phyloP scores from a whole-genome alignment of 345 rosid genomes.

The Dovyalis caffra region DNA sequence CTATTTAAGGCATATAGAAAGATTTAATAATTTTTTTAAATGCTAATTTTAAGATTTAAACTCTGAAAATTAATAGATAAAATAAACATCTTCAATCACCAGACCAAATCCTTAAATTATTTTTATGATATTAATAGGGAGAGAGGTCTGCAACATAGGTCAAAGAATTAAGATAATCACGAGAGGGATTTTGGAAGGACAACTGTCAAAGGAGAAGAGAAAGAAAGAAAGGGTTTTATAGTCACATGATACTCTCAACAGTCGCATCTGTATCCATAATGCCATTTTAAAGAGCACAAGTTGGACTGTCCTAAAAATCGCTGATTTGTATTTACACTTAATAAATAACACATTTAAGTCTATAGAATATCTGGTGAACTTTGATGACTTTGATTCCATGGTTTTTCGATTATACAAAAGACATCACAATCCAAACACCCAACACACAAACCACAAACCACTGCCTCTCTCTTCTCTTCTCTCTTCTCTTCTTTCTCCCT shows the following conservation, averaged over 20 bases:
- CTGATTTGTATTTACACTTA: slow-evolving; percentile 5
- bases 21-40: too few relatives aligned
- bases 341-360: slow-evolving; percentile 2
- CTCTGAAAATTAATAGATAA: not conserved
- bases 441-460: slow-evolving; percentile 1
- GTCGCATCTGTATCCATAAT: slow-evolving; percentile 36
- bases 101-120: too few relatives aligned
- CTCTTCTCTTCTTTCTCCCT: slow-evolving; percentile 1
- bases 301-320: slow-evolving; percentile 7
- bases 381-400: slow-evolving; percentile 34
- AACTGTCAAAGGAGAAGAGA: slow-evolving; percentile 34
- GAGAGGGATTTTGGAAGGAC: slow-evolving; percentile 21
- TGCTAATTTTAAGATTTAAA: not conserved
- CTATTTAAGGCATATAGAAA: too few relatives aligned
- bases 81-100: too few relatives aligned
- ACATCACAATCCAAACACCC: slow-evolving; percentile 1
- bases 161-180: slow-evolving; percentile 44
- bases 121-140: not conserved
- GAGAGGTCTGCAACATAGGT: slow-evolving; percentile 19
- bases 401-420: slow-evolving; percentile 16
- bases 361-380: slow-evolving; percentile 16
- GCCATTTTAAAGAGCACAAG: slow-evolving; percentile 14
- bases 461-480: slow-evolving; percentile 11
- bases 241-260: slow-evolving; percentile 45
- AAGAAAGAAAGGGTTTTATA: slow-evolving; percentile 2